These are phyloP conservation scores for Trichophyton verrucosum DNA, from an alignment of 2,329 filamentous ascomycete genomes.

Conservation along the genomic window DNA sequence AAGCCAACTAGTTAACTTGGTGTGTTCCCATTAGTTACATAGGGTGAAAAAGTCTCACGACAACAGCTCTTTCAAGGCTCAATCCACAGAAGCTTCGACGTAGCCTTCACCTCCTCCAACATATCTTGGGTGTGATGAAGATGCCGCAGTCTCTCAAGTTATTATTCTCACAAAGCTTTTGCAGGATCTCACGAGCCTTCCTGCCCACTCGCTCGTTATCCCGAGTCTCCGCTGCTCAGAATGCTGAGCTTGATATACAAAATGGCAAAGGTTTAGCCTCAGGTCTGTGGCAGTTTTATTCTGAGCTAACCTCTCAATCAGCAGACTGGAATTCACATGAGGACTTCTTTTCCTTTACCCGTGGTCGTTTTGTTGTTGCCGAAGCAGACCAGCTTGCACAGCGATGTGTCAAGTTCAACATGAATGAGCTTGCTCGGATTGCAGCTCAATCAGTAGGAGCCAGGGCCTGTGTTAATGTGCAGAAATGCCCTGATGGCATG, in stretches of 20 bases:
- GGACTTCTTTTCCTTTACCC: slow-evolving; percentile 7
- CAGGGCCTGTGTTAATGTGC: neutral
- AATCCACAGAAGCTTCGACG: neutral
- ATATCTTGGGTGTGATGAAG: neutral
- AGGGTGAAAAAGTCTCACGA: too few species aligned
- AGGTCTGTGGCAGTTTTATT: neutral
- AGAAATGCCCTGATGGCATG: slow-evolving; percentile 10
- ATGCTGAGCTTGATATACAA: neutral
- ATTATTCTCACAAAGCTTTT: neutral
- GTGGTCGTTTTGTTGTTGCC: slow-evolving; percentile 7
- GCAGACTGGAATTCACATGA: neutral
- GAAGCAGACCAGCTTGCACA: slow-evolving; percentile 4
- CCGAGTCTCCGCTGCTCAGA: neutral
- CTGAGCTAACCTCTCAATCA: neutral
- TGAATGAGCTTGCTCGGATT: slow-evolving; percentile 22
- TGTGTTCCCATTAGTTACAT: too few species aligned
- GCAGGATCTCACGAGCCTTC: neutral
- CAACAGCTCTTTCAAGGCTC: too few species aligned
- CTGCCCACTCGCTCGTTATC: neutral
- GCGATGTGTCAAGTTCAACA: slow-evolving; percentile 20
- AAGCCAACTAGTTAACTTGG: too few species aligned
- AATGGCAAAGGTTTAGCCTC: neutral
- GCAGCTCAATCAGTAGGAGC: slow-evolving; percentile 21
- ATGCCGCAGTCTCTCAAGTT: neutral
- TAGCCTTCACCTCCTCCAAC: neutral